Percentiles rank a stretch among this genome's conserved stretches.
phyloP scores from a whole-genome alignment of 1,284 basidiomycete genomes.

The Melanopsichium pennsylvanicum region DNA sequence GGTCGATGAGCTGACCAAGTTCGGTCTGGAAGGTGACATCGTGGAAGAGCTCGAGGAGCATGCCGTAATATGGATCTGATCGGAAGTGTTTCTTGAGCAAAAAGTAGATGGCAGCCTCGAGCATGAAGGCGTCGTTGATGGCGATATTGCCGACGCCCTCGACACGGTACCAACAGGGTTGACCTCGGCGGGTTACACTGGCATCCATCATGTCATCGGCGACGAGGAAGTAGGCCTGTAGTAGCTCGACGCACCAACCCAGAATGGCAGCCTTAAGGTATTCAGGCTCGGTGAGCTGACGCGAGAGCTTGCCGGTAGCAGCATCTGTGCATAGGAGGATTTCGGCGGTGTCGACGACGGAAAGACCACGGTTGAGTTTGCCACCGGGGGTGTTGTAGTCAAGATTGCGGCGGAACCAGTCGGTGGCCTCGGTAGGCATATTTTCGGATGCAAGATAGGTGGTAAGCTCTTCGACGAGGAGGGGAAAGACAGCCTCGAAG shows the following conservation, averaged over 20 bases:
- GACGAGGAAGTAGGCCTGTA: constrained; percentile 98
- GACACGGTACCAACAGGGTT: constrained; percentile 88
- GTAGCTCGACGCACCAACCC: constrained; percentile 96
- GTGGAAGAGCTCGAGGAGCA: constrained; percentile 88
- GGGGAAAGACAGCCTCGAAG: constrained; percentile 70
- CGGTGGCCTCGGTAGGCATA: constrained; percentile 80
- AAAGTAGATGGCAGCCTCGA: constrained; percentile 91
- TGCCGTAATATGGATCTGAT: constrained; percentile 80
- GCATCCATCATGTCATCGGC: constrained; percentile 98
- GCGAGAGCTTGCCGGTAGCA: constrained; percentile 70
- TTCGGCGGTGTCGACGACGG: constrained; percentile 90
- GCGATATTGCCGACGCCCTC: constrained; percentile 80
- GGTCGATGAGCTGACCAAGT: constrained; percentile 92
- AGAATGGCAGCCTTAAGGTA: constrained; percentile 88
- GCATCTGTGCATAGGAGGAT: constrained; percentile 74
- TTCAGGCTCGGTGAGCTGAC: constrained; percentile 69
- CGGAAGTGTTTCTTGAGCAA: constrained; percentile 90
- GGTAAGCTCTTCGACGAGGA: constrained; percentile 71
- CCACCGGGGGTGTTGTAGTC: constrained; percentile 95
- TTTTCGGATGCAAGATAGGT: constrained; percentile 71
- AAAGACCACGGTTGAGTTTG: constrained; percentile 94
- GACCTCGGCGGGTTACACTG: constrained; percentile 92
- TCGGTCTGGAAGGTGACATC: constrained; percentile 94
- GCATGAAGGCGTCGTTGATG: constrained; percentile 97
- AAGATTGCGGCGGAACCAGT: constrained; percentile 78